Evolutionary conservation across 2,329 filamentous ascomycete genomes (phyloP), one percentile per base, ranked within the genome.

Genomic region (Aspergillus ochraceoroseus): DNA sequence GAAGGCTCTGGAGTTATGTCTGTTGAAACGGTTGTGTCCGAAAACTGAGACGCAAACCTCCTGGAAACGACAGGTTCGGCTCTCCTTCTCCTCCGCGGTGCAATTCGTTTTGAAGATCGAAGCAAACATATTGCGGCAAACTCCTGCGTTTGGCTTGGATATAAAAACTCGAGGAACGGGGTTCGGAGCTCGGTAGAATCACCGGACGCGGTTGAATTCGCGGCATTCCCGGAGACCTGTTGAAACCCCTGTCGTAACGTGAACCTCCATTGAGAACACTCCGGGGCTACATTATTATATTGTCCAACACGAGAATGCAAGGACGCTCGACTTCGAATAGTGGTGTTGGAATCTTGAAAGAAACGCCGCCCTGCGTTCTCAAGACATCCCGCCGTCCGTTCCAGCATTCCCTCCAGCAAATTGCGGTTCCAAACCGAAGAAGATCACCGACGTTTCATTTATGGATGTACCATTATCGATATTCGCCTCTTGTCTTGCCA

Each of bases 321-420:
- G n/a, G 57, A 51, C 32, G 58, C 57, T 46, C 51, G 53, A 35
- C 55, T 58, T 48, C 65, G 62, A 51, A 68, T 50, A n/a, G 59
- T 57, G 40, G 57, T 55, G 44, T 64, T 63, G 38, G 65, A 52
- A 47, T 66, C 62, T 48, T 62, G 63, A 46, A 70, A 56, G 47
- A 71, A 56, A 62, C 65, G 64, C 59, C 68, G 63, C 54, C 69
- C 67, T 55, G 68, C 70, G 62, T 62, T 68, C 59, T 73, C 70
- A 58, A 73, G 62, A 57, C 66, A 70, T 63, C 68, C 63, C 45
- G 66, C 63, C 52, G 70, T 66, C 57, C 70, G 69, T 68, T 73
- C 70, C 57, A 74, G 69, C 71, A 74, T 74, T 59, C 65, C 70
- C 65, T 61, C 49, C 51, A 46, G 53, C 47, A 47, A 49, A 14